phyloP scores from a whole-genome alignment of 345 rosid species.

The Schrenkiella parvula region DNA sequence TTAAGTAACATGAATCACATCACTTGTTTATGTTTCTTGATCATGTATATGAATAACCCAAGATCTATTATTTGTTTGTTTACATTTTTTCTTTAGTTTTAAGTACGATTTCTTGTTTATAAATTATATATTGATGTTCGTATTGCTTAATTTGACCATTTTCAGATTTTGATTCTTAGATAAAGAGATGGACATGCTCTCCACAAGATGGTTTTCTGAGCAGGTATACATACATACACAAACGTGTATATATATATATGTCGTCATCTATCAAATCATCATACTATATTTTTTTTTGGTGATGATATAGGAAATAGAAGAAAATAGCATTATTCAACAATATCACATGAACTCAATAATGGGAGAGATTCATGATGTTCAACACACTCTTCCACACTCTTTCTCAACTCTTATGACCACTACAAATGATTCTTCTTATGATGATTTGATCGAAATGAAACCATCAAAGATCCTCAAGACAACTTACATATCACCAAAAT shows the following conservation, averaged over 20 bases:
- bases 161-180: slow-evolving; percentile 8
- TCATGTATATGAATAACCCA: not conserved
- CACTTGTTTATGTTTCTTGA: not conserved
- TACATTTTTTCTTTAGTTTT: not conserved
- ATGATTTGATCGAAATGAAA: slow-evolving; percentile 17
- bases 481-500: slow-evolving; percentile 18
- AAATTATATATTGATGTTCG: not conserved
- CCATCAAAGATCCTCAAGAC: slow-evolving; percentile 31
- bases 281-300: not conserved
- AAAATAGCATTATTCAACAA: slow-evolving; percentile 21
- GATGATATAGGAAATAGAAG: slow-evolving; percentile 26
- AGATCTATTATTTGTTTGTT: slow-evolving; percentile 5
- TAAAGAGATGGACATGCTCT: slow-evolving; percentile 30
- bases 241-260: too few relatives aligned
- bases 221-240: slow-evolving; percentile 31
- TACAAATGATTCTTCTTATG: slow-evolving; percentile 1
- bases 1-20: slow-evolving; percentile 1
- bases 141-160: not conserved
- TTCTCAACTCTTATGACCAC: slow-evolving; percentile 4
- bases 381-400: slow-evolving; percentile 10
- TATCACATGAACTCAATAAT: slow-evolving; percentile 20
- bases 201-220: slow-evolving; percentile 50
- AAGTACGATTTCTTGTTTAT: not conserved
- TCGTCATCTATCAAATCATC: not conserved
- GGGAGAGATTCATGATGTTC: slow-evolving; percentile 14